Percentiles rank a stretch among this genome's conserved stretches.
Evolutionary conservation across 2,329 filamentous ascomycete species (phyloP).

Genomic region (Ceratocystis papillata): DNA sequence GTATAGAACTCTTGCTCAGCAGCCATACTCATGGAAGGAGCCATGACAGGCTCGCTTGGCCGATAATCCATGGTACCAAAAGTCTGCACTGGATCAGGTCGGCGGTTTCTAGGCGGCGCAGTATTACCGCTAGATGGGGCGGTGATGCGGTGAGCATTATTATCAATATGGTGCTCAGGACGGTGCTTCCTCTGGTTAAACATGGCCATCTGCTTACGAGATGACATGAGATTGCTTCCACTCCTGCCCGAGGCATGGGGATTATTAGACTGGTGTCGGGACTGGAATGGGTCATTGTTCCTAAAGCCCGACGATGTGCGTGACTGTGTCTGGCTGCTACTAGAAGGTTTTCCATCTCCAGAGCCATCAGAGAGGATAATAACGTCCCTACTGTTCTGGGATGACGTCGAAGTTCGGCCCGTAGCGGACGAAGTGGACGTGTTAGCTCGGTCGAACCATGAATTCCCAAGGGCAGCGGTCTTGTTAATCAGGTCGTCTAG

Average conservation of each 20-base stretch:
- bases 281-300: background rate
- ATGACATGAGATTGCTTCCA: slow-evolving; percentile 36
- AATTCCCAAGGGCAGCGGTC: slow-evolving; percentile 21
- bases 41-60: slow-evolving; percentile 15
- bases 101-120: slow-evolving; percentile 32
- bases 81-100: slow-evolving; percentile 25
- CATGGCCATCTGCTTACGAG: slow-evolving; percentile 46
- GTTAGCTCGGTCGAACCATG: slow-evolving; percentile 20
- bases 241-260: background rate
- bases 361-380: slow-evolving; percentile 10
- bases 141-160: slow-evolving; percentile 37
- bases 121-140: slow-evolving; percentile 27
- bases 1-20: slow-evolving; percentile 47
- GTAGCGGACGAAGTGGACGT: background rate
- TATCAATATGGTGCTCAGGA: slow-evolving; percentile 46
- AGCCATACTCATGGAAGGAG: slow-evolving; percentile 20
- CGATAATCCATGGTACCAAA: slow-evolving; percentile 22
- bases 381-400: background rate
- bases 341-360: background rate
- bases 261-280: background rate
- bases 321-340: background rate
- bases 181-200: slow-evolving; percentile 46
- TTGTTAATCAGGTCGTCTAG: slow-evolving; percentile 23
- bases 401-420: background rate
- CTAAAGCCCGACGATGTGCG: background rate